Percentiles rank a stretch among this genome's conserved stretches.
phyloP scores from a whole-genome alignment of 2,329 filamentous ascomycete species.

The Pestalotiopsis sp. region DNA sequence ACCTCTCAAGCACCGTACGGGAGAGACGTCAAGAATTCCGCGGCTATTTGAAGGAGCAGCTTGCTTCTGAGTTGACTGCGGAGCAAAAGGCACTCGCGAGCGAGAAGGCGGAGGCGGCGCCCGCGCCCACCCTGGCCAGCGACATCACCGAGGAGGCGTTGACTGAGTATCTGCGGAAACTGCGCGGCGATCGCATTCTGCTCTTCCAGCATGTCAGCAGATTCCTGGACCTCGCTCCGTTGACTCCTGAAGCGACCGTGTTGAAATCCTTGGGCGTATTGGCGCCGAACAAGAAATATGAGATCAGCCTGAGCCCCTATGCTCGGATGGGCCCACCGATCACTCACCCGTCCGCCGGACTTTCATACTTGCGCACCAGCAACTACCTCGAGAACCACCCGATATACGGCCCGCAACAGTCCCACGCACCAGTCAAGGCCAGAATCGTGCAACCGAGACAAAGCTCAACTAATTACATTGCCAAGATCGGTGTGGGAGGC shows the following conservation, averaged over 20 bases:
- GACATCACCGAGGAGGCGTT: constrained; percentile 56
- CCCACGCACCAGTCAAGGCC: constrained; percentile 50
- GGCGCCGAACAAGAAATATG: constrained; percentile 20
- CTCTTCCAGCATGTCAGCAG: constrained; percentile 59
- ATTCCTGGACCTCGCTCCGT: constrained; percentile 65
- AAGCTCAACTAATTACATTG: constrained; percentile 25
- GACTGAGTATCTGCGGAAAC: constrained; percentile 51
- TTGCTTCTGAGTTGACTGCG: constrained; percentile 49
- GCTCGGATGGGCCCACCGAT: constrained; percentile 58
- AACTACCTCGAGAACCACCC: constrained; percentile 63
- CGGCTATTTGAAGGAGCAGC: constrained; percentile 50
- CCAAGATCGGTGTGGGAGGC: constrained; percentile 58
- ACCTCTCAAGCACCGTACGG: constrained; percentile 57
- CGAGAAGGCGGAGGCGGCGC: constrained; percentile 38
- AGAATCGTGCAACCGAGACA: constrained; percentile 53
- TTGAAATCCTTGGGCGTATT: constrained; percentile 26
- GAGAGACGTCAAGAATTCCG: constrained; percentile 58
- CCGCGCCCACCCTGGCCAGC: constrained; percentile 31
- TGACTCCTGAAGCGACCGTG: constrained; percentile 32
- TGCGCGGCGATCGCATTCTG: constrained; percentile 53
- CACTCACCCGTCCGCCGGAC: constrained; percentile 64
- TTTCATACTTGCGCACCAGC: constrained; percentile 62
- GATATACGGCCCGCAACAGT: constrained; percentile 60
- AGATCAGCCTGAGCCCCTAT: constrained; percentile 46
- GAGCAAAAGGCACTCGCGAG: constrained; percentile 39